These are phyloP conservation scores for Teunomyces kruisii DNA, from an alignment of 805 yeast species.

Conservation along the genomic window DNA sequence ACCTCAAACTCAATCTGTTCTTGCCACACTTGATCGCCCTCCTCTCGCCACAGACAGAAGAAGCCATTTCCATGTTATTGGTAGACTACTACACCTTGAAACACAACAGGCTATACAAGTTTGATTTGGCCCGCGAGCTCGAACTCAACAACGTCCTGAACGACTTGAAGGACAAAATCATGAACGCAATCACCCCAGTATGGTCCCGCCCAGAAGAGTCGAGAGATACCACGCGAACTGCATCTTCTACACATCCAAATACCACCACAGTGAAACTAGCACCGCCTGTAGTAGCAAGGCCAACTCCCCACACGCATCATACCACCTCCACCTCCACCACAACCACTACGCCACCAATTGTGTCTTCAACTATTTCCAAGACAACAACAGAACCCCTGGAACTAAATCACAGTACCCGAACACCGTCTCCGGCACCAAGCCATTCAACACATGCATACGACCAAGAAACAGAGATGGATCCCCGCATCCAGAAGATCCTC, in stretches of 20 bases:
- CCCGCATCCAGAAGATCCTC: constrained; percentile 14
- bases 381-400: background rate
- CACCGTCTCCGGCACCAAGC: background rate
- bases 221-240: no score
- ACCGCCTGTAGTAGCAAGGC: background rate
- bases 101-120: constrained; percentile 40
- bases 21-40: constrained; percentile 22
- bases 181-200: constrained; percentile 4
- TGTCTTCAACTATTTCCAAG: background rate
- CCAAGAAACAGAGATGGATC: constrained; percentile 1
- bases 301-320: background rate
- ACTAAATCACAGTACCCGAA: background rate
- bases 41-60: constrained; percentile 8
- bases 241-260: background rate
- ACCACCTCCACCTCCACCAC: no score
- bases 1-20: constrained; percentile 29
- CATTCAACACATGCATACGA: background rate
- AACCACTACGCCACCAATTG: background rate
- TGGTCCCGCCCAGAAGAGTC: background rate
- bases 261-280: background rate
- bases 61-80: constrained; percentile 18
- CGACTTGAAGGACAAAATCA: constrained; percentile 6
- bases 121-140: constrained; percentile 46
- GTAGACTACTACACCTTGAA: constrained; percentile 27
- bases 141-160: constrained; percentile 27